phyloP scores from a whole-genome alignment of 2,329 filamentous ascomycete species.

The Ilyonectria destructans region DNA sequence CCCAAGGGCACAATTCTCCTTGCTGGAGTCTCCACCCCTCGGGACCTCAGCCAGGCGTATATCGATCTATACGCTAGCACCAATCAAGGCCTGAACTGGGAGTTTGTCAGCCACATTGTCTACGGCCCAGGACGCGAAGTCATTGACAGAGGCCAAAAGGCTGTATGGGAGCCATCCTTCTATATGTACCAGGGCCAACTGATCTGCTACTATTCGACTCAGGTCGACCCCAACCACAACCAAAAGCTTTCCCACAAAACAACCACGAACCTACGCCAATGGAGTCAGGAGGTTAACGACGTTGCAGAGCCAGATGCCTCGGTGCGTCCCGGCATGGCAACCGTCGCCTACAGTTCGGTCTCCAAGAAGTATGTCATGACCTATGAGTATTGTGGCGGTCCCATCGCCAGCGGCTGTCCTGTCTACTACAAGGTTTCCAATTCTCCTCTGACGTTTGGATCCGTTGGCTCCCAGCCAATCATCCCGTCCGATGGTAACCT shows the following conservation, averaged over 20 bases:
- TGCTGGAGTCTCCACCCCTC: slow-evolving; percentile 20
- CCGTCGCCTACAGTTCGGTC: slow-evolving; percentile 13
- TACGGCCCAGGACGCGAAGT: slow-evolving; percentile 27
- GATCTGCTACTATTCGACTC: slow-evolving; percentile 32
- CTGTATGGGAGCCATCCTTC: slow-evolving; percentile 38
- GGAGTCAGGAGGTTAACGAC: slow-evolving; percentile 74
- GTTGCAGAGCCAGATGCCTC: slow-evolving; percentile 59
- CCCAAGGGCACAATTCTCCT: slow-evolving; percentile 47
- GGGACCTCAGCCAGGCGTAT: slow-evolving; percentile 23
- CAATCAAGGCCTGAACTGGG: slow-evolving; percentile 25
- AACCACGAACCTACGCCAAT: slow-evolving; percentile 72
- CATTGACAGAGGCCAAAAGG: slow-evolving; percentile 21
- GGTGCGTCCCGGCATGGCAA: slow-evolving; percentile 34
- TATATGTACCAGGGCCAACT: slow-evolving; percentile 30
- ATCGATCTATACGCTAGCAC: slow-evolving; percentile 37
- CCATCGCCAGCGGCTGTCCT: neutral
- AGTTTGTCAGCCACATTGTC: slow-evolving; percentile 33
- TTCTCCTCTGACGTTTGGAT: neutral
- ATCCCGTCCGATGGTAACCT: neutral
- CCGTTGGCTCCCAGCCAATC: neutral
- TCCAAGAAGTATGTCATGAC: slow-evolving; percentile 37
- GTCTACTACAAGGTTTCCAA: slow-evolving; percentile 32
- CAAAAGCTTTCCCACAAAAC: slow-evolving; percentile 72
- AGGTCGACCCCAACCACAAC: slow-evolving; percentile 22
- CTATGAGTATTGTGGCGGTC: slow-evolving; percentile 27